Evolutionary conservation across 108 stramenopile genomes (phyloP), one percentile per base, ranked within the genome.

Genomic region (Nitzschia putrida): DNA sequence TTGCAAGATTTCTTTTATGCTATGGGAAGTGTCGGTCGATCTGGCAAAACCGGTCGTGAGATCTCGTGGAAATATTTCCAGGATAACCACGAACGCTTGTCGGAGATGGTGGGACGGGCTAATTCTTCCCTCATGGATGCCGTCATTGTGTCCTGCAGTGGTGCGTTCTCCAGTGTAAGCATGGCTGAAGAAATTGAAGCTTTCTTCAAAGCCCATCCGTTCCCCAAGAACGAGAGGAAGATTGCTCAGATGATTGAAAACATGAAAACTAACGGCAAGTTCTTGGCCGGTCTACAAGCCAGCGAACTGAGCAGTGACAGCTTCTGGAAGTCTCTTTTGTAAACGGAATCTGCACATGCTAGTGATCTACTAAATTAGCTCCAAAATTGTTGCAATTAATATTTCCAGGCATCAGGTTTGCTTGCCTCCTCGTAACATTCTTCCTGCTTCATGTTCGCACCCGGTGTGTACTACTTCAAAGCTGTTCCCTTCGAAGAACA

Each of bases 1-100:
- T 75, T 97, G 55, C 98, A 98, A 76, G 98, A 98, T 80, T 97
- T 97, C 77, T 98, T 98, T 80, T 98, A 98, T 72, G 86, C 94
- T 22, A 93, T 95, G 69, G 91, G 93, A 43, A 79, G 78, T 38
- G 95, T 96, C 24, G 80, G 87, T 16, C 57, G 72, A 9, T 89
- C 90, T 43, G 79, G 82, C 18, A 78, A 78, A 53, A 80, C 83
- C 54, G 98, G 96, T 11, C 84, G 85, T 26, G 87, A 91, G 39
- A 80, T 96, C 34, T 59, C 92, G 18, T 99, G 98, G 98, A 61
- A 77, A 9, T 97, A 92, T 76, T 94, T 90, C 83, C 81, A 95
- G 61, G 82, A 85, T 10, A 88, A 98, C 67, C 91, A 97, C 53
- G 79, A 88, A 29, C 72, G 53, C 18, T 77, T 96, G 52, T 82